phyloP scores from a whole-genome alignment of 75 land plant genomes.

The Pinus tabuliformis region DNA sequence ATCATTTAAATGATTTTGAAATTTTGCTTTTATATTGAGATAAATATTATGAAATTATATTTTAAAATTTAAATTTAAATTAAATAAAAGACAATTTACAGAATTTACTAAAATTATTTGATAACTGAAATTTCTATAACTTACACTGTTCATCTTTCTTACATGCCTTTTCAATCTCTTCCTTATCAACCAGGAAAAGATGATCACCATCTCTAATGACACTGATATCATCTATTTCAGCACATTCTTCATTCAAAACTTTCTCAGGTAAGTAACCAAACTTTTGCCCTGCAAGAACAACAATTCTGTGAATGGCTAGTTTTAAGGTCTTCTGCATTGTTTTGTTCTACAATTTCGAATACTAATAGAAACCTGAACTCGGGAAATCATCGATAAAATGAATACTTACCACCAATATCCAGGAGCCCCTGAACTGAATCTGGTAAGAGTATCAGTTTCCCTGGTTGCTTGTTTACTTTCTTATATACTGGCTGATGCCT shows the following conservation, averaged over 20 bases:
- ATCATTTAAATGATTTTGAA: too few species aligned
- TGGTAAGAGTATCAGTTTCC: constrained; percentile 37
- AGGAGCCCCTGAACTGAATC: constrained; percentile 40
- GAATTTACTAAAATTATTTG: too few species aligned
- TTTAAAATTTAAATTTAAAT: too few species aligned
- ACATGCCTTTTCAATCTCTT: too few species aligned
- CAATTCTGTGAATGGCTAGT: not conserved
- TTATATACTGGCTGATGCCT: constrained; percentile 8
- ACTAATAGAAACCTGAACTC: not conserved
- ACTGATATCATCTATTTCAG: too few species aligned
- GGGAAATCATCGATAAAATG: not conserved
- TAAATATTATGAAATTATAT: too few species aligned
- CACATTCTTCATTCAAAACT: too few species aligned
- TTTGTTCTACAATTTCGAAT: not conserved
- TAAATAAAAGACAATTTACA: too few species aligned
- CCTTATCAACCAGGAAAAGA: too few species aligned
- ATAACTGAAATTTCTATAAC: too few species aligned
- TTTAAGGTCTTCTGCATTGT: not conserved
- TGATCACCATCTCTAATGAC: too few species aligned
- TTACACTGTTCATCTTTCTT: not conserved
- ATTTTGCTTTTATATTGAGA: too few species aligned
- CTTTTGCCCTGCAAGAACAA: constrained; percentile 28
- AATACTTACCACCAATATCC: constrained; percentile 28
- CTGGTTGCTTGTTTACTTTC: constrained; percentile 2
- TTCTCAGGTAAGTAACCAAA: constrained; percentile 28